Percentiles rank a stretch among this genome's conserved stretches.
phyloP scores from a whole-genome alignment of 202 grass and related monocot genomes.

The Elaeis oleifera region DNA sequence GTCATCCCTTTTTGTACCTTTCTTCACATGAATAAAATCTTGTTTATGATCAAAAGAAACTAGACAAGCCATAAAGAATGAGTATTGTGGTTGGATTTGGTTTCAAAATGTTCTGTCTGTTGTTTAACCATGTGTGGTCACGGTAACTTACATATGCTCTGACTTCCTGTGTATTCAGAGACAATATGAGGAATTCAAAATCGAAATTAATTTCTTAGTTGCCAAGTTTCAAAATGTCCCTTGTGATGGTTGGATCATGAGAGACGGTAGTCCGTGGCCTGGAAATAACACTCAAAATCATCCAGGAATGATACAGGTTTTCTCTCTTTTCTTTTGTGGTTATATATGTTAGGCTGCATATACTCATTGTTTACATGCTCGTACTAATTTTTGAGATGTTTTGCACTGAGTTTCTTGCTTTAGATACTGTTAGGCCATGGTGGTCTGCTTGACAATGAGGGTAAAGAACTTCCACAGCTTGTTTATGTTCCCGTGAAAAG shows the following conservation, averaged over 20 bases:
- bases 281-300: conserved; percentile 5
- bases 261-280: conserved; percentile 3
- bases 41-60: too few relatives aligned
- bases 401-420: neutral
- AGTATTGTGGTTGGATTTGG: too few relatives aligned
- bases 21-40: too few relatives aligned
- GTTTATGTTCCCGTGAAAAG: conserved; percentile 93
- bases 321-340: neutral
- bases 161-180: too few relatives aligned
- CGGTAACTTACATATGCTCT: too few relatives aligned
- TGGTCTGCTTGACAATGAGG: neutral
- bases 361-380: neutral
- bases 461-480: conserved; percentile 39
- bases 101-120: too few relatives aligned
- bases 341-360: too few relatives aligned
- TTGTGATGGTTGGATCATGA: conserved; percentile 5
- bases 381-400: neutral
- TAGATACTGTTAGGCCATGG: conserved; percentile 2
- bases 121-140: too few relatives aligned
- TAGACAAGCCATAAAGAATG: too few relatives aligned
- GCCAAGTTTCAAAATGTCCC: neutral
- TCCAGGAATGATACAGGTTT: conserved; percentile 13
- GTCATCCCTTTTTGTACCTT: too few relatives aligned
- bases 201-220: too few relatives aligned
- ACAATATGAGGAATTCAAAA: too few relatives aligned